Evolutionary conservation across 1,284 basidiomycete genomes (phyloP).

Genomic region (Leccinum angustisporum): DNA sequence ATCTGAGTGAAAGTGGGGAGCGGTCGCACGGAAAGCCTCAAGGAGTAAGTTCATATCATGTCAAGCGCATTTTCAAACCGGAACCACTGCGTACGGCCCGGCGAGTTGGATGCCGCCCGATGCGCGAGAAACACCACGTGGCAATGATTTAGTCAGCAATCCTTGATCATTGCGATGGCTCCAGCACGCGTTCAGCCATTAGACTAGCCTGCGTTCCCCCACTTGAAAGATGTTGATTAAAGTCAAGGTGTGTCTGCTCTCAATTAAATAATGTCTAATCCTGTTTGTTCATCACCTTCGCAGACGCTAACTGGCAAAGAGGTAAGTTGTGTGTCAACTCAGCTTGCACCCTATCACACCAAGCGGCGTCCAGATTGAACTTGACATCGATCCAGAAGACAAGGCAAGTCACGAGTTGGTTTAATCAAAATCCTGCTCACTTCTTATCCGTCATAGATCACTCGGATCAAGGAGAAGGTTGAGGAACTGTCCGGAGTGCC

Average conservation of each 20-base stretch:
- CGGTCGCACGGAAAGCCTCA: not conserved
- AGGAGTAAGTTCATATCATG: not conserved
- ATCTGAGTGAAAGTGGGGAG: not conserved
- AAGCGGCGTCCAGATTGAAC: conserved; percentile 70
- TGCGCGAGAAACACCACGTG: not conserved
- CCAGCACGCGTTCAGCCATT: not conserved
- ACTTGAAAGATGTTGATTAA: conserved; percentile 28
- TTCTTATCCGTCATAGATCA: conserved; percentile 58
- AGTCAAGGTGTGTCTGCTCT: conserved; percentile 20
- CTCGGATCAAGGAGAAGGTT: conserved; percentile 96
- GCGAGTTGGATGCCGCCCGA: not conserved
- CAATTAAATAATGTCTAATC: not conserved
- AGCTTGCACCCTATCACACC: conserved; percentile 6
- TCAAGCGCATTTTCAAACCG: not conserved
- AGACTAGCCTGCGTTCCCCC: not conserved
- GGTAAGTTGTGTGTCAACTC: conserved; percentile 46
- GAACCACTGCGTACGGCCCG: not conserved
- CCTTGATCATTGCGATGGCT: not conserved
- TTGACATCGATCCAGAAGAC: conserved; percentile 92
- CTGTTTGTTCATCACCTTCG: not conserved
- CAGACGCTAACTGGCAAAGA: conserved; percentile 93
- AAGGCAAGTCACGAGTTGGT: conserved; percentile 53
- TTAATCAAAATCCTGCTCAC: not conserved
- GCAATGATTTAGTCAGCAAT: not conserved
- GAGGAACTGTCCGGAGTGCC: conserved; percentile 99